phyloP scores from a whole-genome alignment of 106 monocot genomes.

The Hemerocallis citrina region DNA sequence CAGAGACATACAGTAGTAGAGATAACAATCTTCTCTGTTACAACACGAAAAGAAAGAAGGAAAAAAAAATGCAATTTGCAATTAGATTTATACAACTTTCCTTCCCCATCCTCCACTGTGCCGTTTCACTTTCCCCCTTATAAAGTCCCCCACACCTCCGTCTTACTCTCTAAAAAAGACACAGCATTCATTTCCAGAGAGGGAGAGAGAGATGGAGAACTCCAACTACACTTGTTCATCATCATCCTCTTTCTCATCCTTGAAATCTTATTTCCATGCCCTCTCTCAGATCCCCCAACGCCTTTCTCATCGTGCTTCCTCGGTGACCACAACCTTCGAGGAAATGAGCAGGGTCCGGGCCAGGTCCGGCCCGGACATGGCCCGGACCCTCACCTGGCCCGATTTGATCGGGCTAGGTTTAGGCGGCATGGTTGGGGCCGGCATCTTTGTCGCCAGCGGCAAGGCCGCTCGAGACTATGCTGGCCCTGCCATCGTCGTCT shows the following conservation, averaged over 20 bases:
- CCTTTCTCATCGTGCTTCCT: conserved; percentile 34
- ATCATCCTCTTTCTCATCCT: conserved; percentile 33
- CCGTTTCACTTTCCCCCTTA: too few species aligned
- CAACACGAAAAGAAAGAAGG: too few species aligned
- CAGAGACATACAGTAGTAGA: too few species aligned
- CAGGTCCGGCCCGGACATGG: conserved; percentile 71
- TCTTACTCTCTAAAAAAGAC: too few species aligned
- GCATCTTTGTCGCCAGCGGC: conserved; percentile 80
- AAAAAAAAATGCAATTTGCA: too few species aligned
- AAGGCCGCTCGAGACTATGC: conserved; percentile 53
- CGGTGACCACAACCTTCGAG: conserved; percentile 62
- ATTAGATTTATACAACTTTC: too few species aligned
- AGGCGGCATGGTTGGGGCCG: conserved; percentile 96
- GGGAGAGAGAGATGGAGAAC: neutral
- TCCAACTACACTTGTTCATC: too few species aligned
- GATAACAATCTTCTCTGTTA: too few species aligned
- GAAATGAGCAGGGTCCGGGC: conserved; percentile 84
- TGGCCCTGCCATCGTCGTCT: conserved; percentile 69
- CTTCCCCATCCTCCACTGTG: too few species aligned
- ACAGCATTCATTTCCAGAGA: too few species aligned
- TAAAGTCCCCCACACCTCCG: too few species aligned
- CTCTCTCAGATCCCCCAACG: conserved; percentile 51
- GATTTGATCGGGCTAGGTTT: conserved; percentile 80
- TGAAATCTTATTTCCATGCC: conserved; percentile 44
- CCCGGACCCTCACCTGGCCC: conserved; percentile 52